These are phyloP conservation scores for Cicer yamashitae DNA, from an alignment of 306 rosid genomes.

Conservation along the genomic window DNA sequence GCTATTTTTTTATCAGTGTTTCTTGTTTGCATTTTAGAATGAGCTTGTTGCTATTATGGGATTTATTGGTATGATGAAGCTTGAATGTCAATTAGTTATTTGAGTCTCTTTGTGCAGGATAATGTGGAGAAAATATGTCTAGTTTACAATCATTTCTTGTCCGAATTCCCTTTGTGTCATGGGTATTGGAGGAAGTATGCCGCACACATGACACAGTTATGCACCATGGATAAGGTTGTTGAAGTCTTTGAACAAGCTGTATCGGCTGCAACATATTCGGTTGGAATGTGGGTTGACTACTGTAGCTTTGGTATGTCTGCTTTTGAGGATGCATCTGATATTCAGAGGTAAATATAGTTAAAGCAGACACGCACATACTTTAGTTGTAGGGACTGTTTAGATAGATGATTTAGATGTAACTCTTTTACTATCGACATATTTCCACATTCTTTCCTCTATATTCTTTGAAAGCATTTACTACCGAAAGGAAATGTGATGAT, in stretches of 20 bases:
- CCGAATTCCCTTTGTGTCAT: conserved; percentile 81
- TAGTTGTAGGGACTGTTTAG: conserved; percentile 11
- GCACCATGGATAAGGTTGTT: conserved; percentile 70
- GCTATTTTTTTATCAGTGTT: conserved; percentile 21
- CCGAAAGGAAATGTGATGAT: conserved; percentile 37
- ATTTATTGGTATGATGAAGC: conserved; percentile 32
- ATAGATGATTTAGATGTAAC: conserved; percentile 28
- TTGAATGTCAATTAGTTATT: conserved; percentile 36
- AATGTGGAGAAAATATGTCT: conserved; percentile 60
- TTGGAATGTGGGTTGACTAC: conserved; percentile 80
- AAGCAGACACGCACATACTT: neutral
- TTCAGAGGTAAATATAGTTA: conserved; percentile 64
- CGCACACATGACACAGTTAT: conserved; percentile 59
- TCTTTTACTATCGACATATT: conserved; percentile 14
- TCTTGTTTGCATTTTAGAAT: conserved; percentile 16
- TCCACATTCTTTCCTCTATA: conserved; percentile 10
- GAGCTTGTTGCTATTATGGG: conserved; percentile 26
- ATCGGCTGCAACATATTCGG: conserved; percentile 69
- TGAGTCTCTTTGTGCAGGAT: conserved; percentile 63
- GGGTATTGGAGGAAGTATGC: conserved; percentile 92
- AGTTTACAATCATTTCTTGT: conserved; percentile 75
- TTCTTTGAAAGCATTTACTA: conserved; percentile 34
- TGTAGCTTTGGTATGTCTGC: conserved; percentile 70
- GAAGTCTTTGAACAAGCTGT: conserved; percentile 82
- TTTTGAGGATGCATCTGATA: conserved; percentile 82